Conservation (phyloP, 2,329 filamentous ascomycete genomes). For the Cryphonectria naterciae region DNA sequence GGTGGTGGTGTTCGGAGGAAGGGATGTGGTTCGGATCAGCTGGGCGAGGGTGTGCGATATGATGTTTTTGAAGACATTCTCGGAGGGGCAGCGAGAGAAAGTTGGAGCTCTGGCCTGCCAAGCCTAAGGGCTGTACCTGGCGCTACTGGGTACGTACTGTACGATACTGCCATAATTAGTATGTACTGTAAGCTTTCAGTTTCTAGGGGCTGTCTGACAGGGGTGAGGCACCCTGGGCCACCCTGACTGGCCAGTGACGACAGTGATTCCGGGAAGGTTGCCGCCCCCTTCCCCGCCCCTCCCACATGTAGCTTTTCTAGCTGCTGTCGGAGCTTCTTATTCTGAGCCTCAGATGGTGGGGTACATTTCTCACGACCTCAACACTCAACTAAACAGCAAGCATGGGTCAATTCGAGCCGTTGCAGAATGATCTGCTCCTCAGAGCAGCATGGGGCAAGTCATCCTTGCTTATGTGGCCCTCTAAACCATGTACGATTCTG, state of each 20-base stretch:
- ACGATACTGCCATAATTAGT: not conserved
- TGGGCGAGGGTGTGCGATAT: not conserved
- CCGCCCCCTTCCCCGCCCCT: too few relatives aligned
- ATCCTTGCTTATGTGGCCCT: not conserved
- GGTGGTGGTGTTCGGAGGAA: not conserved
- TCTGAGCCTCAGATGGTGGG: not conserved
- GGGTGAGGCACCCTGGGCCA: not conserved
- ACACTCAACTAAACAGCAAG: constrained; percentile 11
- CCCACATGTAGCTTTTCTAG: constrained; percentile 4
- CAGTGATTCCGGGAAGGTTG: not conserved
- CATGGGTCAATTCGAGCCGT: constrained; percentile 66
- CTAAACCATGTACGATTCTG: not conserved
- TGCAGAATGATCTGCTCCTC: constrained; percentile 92
- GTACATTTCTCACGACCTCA: constrained; percentile 6
- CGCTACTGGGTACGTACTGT: not conserved
- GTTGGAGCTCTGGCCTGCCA: not conserved
- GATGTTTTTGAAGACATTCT: not conserved
- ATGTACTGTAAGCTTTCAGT: not conserved
- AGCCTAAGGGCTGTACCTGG: not conserved
- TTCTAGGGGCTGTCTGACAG: not conserved
- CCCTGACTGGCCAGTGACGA: not conserved
- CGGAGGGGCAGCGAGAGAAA: not conserved
- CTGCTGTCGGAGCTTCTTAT: not conserved
- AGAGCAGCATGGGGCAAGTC: constrained; percentile 82
- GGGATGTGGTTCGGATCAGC: not conserved